Evolutionary conservation across 2,329 filamentous ascomycete species (phyloP).

Genomic region (Penicillium frequentans): DNA sequence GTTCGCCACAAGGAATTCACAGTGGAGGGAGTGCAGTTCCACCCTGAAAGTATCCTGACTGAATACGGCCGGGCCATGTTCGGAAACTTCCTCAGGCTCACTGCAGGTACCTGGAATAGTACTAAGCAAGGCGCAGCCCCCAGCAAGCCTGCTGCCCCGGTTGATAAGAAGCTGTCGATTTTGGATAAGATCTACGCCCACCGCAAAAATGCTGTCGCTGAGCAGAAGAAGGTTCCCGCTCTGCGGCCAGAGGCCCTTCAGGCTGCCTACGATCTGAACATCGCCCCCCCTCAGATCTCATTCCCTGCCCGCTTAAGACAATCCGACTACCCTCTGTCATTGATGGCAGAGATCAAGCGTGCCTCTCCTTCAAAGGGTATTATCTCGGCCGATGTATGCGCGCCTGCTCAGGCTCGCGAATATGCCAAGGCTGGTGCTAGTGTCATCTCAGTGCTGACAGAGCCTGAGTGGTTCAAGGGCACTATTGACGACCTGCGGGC

Average conservation of each 20-base stretch:
- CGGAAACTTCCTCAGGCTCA: slow-evolving; percentile 85
- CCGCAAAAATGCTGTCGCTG: slow-evolving; percentile 71
- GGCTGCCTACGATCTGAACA: slow-evolving; percentile 78
- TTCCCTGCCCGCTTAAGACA: slow-evolving; percentile 77
- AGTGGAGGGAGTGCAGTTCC: slow-evolving; percentile 96
- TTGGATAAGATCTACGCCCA: slow-evolving; percentile 87
- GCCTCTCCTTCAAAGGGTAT: slow-evolving; percentile 95
- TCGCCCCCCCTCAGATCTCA: slow-evolving; percentile 79
- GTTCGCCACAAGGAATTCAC: slow-evolving; percentile 88
- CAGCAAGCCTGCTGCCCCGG: slow-evolving; percentile 26
- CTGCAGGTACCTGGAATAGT: slow-evolving; percentile 87
- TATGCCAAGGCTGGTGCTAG: slow-evolving; percentile 94
- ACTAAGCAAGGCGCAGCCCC: slow-evolving; percentile 52
- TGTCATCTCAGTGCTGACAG: slow-evolving; percentile 96
- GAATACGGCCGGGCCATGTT: slow-evolving; percentile 87
- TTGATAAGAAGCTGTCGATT: slow-evolving; percentile 74
- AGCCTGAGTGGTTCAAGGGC: slow-evolving; percentile 99
- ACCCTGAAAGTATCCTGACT: slow-evolving; percentile 95
- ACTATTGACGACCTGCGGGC: slow-evolving; percentile 89
- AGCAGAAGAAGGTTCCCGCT: slow-evolving; percentile 82
- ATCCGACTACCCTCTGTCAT: slow-evolving; percentile 81
- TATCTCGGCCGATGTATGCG: slow-evolving; percentile 83
- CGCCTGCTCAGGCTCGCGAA: slow-evolving; percentile 82
- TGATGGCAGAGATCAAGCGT: slow-evolving; percentile 97
- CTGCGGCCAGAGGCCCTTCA: slow-evolving; percentile 81